Percentiles rank a stretch among this genome's conserved stretches.
Evolutionary conservation across 805 yeast species (phyloP).

Genomic region (Wickerhamiella dianesei): DNA sequence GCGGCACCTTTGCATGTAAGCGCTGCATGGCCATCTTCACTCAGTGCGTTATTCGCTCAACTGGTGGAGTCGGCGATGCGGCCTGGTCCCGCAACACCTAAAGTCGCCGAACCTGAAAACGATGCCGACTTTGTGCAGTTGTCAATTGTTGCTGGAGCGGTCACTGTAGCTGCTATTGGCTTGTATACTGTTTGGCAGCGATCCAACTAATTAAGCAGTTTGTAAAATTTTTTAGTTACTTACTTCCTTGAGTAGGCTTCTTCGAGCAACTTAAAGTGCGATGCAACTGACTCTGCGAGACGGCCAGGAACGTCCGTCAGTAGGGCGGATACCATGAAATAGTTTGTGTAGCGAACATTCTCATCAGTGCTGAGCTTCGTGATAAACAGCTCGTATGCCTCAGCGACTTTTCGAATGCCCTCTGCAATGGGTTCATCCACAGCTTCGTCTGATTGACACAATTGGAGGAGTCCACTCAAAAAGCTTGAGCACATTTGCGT

Average conservation of each 20-base stretch:
- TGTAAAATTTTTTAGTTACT: neutral
- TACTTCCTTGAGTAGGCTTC: conserved; percentile 29
- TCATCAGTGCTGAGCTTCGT: conserved; percentile 42
- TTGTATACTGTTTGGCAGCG: conserved; percentile 5
- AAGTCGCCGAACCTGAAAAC: conserved; percentile 41
- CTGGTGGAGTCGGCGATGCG: conserved; percentile 74
- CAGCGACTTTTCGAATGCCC: conserved; percentile 54
- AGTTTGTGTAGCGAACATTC: conserved; percentile 60
- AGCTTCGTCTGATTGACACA: conserved; percentile 29
- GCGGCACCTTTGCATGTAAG: conserved; percentile 85
- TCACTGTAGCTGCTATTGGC: conserved; percentile 6
- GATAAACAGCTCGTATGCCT: conserved; percentile 64
- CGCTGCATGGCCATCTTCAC: conserved; percentile 75
- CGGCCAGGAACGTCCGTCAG: conserved; percentile 33
- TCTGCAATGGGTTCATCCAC: conserved; percentile 57
- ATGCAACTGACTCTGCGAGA: conserved; percentile 31
- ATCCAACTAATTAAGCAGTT: neutral
- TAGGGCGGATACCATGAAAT: conserved; percentile 47
- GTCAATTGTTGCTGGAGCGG: conserved; percentile 44
- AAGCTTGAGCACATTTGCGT: conserved; percentile 72
- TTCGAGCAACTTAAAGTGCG: conserved; percentile 33
- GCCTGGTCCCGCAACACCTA: conserved; percentile 58
- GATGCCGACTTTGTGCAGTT: conserved; percentile 42
- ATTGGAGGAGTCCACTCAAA: conserved; percentile 53
- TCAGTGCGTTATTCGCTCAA: conserved; percentile 73